phyloP scores from a whole-genome alignment of 768 basidiomycete species.

The Ramaria sp. region DNA sequence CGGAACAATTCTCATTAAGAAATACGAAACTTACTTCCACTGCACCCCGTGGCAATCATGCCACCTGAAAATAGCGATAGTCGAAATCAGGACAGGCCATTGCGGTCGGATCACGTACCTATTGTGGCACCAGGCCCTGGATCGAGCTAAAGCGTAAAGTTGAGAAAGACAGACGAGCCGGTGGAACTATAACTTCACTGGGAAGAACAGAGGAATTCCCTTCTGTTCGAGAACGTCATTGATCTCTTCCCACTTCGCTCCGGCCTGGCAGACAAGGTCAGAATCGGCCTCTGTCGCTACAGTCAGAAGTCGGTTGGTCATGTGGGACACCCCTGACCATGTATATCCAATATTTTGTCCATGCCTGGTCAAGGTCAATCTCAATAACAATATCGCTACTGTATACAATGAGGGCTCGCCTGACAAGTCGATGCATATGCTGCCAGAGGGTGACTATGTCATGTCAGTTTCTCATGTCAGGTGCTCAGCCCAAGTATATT shows the following conservation, averaged over 20 bases:
- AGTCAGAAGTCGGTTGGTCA: background rate
- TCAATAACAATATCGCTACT: background rate
- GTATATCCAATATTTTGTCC: conserved; percentile 52
- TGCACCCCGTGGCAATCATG: conserved; percentile 82
- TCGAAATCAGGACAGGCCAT: conserved; percentile 2
- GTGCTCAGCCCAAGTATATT: background rate
- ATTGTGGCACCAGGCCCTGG: conserved; percentile 38
- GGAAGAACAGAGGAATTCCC: conserved; percentile 78
- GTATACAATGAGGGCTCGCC: conserved; percentile 8
- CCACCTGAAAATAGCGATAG: conserved; percentile 36
- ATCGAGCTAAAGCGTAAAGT: conserved; percentile 16
- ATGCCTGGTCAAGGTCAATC: conserved; percentile 23
- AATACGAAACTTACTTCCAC: conserved; percentile 49
- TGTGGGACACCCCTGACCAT: conserved; percentile 27
- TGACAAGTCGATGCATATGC: conserved; percentile 58
- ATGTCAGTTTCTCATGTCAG: background rate
- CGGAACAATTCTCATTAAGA: background rate
- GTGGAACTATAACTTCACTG: conserved; percentile 34
- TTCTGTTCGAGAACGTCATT: conserved; percentile 57
- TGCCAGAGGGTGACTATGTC: conserved; percentile 34
- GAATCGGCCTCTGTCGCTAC: conserved; percentile 48
- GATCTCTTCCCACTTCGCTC: conserved; percentile 70
- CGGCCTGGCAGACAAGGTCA: conserved; percentile 69
- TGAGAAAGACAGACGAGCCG: background rate
- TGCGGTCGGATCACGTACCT: conserved; percentile 12